Evolutionary conservation across 108 stramenopile species (phyloP), one percentile per base, ranked within the genome.

Genomic region (Asterionellopsis glacialis): DNA sequence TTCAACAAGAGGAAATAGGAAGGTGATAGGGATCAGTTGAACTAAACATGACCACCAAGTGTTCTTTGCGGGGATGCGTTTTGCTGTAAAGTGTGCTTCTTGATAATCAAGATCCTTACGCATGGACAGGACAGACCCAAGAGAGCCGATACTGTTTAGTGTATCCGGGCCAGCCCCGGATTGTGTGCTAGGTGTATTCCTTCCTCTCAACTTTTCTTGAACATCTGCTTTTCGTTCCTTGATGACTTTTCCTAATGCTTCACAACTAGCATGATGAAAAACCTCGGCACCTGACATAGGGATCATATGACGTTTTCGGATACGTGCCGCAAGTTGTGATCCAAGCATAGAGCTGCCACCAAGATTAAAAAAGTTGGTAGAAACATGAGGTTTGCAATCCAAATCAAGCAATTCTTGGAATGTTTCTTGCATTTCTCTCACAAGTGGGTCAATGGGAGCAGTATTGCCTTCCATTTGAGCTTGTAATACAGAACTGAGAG

Each of bases 301-400:
- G 28, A 78, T 55, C 9, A 55, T 28, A 60, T 65, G 69, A 15
- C 54, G 41, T 45, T 77, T 83, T 19, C 82, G 72, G 28, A 80
- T 66, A 40, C 53, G 59, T 50, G 74, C 75, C 2, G 82, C 82
- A 47, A 83, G 42, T 55, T 83, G 77, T 5, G 76, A 77, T 22
- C 75, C 82, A 26, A 83, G 40, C 66, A 83, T 63, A 11, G 77
- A 79, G 1, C 73, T 67, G 41, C 82, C 82, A 24, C 82, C 82
- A 11, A 83, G 18, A 42, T 83, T 63, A 59, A 83, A 83, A 52
- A 83, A 83, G 40, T 56, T 79, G n/a, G 78, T 44, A 43, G 70
- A 66, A 11, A 70, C 65, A 12, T 73, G 67, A 21, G 83, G 83
- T 13, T 69, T 47, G 47, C 73, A 84, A 59, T 84, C 83, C 63